These are phyloP conservation scores for Daldinia decipiens DNA, from an alignment of 495 filamentous ascomycete species.

Conservation along the genomic window DNA sequence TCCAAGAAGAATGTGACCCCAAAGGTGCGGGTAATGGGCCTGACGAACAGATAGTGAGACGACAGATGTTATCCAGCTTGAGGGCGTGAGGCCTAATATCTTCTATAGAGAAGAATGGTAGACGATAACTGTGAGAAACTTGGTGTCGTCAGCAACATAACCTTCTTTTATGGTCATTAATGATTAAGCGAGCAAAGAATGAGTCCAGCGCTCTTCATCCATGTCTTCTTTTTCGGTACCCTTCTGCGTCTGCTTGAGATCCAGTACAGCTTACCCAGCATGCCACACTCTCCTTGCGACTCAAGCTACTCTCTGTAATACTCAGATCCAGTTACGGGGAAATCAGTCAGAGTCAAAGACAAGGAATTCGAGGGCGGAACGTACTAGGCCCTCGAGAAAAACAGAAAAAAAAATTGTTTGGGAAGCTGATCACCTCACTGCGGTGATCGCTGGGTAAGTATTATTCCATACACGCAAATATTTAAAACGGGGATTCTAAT, in stretches of 20 bases:
- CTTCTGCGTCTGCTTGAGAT: neutral
- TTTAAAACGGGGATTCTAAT: neutral
- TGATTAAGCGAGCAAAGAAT: neutral
- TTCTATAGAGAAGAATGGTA: neutral
- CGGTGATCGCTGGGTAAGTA: neutral
- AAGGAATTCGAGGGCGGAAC: neutral
- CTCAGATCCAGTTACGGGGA: neutral
- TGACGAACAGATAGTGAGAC: neutral
- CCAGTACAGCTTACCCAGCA: neutral
- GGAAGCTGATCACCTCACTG: neutral
- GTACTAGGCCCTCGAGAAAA: neutral
- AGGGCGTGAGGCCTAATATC: neutral
- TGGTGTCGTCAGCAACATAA: neutral
- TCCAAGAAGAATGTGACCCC: neutral
- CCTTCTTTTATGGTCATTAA: neutral
- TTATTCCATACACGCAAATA: neutral
- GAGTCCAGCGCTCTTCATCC: neutral
- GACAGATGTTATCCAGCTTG: neutral
- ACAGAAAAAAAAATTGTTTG: neutral
- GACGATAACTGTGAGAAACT: neutral
- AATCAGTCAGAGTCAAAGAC: neutral
- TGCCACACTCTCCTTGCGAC: neutral
- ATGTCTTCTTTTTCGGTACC: neutral
- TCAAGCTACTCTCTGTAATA: neutral
- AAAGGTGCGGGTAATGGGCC: neutral